Conservation (phyloP, 2,329 filamentous ascomycete species). For the Coccinonectria pachysandricola region DNA sequence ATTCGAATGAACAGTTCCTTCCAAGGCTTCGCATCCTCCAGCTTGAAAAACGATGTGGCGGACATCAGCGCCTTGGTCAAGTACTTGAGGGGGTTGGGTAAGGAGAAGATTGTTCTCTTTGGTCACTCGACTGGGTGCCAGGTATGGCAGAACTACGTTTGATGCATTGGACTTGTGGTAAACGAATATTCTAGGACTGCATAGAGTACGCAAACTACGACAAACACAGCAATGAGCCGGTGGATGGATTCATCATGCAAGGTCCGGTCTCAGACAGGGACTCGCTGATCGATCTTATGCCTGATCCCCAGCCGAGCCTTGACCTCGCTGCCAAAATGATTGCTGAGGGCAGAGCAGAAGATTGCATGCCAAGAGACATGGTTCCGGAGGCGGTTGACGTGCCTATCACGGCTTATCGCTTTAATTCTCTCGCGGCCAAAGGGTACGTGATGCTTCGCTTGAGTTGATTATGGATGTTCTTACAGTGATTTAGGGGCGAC, state of each 20-base stretch:
- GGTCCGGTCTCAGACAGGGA: conserved; percentile 72
- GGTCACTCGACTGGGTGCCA: conserved; percentile 51
- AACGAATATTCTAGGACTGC: conserved; percentile 34
- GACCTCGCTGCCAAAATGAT: conserved; percentile 45
- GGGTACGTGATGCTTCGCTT: conserved; percentile 36
- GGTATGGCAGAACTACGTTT: conserved; percentile 22
- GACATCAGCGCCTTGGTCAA: conserved; percentile 43
- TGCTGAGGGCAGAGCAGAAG: conserved; percentile 39
- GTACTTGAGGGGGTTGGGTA: conserved; percentile 41
- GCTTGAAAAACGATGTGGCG: conserved; percentile 40
- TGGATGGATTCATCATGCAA: conserved; percentile 73
- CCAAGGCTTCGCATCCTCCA: conserved; percentile 38
- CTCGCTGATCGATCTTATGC: conserved; percentile 37
- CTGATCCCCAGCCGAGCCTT: conserved; percentile 35
- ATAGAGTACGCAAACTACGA: conserved; percentile 41
- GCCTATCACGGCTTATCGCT: conserved; percentile 43
- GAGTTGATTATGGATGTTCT: no score
- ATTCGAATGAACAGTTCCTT: conserved; percentile 46
- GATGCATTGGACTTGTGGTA: neutral
- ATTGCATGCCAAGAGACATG: conserved; percentile 41
- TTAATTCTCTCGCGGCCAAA: conserved; percentile 37
- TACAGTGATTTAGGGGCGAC: conserved; percentile 53
- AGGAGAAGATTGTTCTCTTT: conserved; percentile 42
- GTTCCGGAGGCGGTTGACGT: conserved; percentile 30
- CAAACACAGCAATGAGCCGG: conserved; percentile 34